Percentiles rank a stretch among this genome's conserved stretches.
Evolutionary conservation across 2,329 filamentous ascomycete species (phyloP).

Genomic region (Fusarium tuaranense): DNA sequence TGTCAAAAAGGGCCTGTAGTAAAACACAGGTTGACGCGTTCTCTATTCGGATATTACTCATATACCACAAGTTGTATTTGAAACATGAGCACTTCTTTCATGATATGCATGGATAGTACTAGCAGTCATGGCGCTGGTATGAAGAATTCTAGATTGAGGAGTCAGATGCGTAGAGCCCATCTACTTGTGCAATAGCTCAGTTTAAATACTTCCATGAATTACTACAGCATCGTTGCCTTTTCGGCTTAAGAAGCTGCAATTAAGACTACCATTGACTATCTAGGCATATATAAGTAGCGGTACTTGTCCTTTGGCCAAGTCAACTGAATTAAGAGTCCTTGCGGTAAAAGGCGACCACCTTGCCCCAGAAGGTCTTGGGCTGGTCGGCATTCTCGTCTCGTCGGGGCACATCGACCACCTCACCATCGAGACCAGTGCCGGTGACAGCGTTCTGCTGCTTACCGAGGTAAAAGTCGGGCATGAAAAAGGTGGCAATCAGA

Average conservation of each 20-base stretch:
- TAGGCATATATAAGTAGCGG: not conserved
- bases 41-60: not conserved
- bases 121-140: not conserved
- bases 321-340: not conserved
- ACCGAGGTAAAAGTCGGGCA: conserved; percentile 55
- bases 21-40: not conserved
- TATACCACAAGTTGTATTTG: not conserved
- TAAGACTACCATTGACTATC: not conserved
- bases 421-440: conserved; percentile 49
- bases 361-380: conserved; percentile 12
- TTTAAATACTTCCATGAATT: not conserved
- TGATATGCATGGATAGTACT: not conserved
- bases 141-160: not conserved
- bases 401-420: conserved; percentile 40
- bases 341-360: conserved; percentile 13
- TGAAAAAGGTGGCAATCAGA: conserved; percentile 52
- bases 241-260: not conserved
- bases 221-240: not conserved
- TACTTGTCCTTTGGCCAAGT: not conserved
- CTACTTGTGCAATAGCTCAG: not conserved
- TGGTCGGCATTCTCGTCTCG: not conserved
- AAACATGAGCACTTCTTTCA: not conserved
- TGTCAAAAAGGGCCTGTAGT: not conserved
- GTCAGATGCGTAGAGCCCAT: not conserved
- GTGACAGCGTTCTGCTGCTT: conserved; percentile 51